Evolutionary conservation across 768 basidiomycete genomes (phyloP).

Genomic region (Amanita jacksonii): DNA sequence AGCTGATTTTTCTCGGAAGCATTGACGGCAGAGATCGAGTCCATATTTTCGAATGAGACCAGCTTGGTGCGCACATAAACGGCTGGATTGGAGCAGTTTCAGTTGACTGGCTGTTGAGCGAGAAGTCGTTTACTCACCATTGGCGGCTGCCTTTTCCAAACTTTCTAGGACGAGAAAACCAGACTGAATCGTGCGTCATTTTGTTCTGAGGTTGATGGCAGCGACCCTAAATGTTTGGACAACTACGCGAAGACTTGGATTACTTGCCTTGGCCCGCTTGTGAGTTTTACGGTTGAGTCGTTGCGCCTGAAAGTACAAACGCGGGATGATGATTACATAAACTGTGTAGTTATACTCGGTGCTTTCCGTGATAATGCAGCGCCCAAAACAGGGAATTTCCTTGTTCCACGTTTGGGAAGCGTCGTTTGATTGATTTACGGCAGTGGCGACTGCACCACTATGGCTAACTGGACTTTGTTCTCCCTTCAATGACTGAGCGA

Average conservation of each 20-base stretch:
- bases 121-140: slow-evolving; percentile 47
- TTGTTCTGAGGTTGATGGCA: slow-evolving; percentile 23
- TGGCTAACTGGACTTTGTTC: background rate
- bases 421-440: background rate
- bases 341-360: slow-evolving; percentile 9
- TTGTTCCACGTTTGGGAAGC: background rate
- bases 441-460: background rate
- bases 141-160: slow-evolving; percentile 93
- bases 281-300: too few species aligned
- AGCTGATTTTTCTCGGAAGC: slow-evolving; percentile 93
- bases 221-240: background rate
- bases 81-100: slow-evolving; percentile 35
- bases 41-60: slow-evolving; percentile 98
- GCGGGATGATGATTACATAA: slow-evolving; percentile 8
- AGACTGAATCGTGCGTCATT: slow-evolving; percentile 98
- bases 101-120: background rate
- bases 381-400: background rate
- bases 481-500: background rate
- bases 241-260: background rate
- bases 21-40: slow-evolving; percentile 95
- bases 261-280: background rate
- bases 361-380: background rate
- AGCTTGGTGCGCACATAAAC: slow-evolving; percentile 93
- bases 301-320: too few species aligned
- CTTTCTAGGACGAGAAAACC: slow-evolving; percentile 94